Evolutionary conservation across 495 filamentous ascomycete genomes (phyloP).

Genomic region (Acidiella bohemica): DNA sequence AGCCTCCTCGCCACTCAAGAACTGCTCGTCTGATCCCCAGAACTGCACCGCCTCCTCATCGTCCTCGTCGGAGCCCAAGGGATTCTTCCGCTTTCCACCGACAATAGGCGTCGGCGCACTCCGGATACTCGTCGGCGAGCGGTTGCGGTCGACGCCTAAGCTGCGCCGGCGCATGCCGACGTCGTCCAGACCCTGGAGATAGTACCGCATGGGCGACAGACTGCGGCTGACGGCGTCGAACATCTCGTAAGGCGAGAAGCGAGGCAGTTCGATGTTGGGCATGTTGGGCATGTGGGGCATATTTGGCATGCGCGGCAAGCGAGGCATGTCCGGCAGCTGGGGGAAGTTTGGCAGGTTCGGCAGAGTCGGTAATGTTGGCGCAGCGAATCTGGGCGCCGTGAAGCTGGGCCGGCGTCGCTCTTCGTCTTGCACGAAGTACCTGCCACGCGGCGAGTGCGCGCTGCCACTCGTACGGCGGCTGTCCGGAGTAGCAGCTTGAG

Average conservation of each 20-base stretch:
- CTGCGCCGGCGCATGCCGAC: neutral
- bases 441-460: slow-evolving; percentile 12
- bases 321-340: slow-evolving; percentile 3
- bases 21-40: slow-evolving; percentile 23
- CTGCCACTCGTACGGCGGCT: neutral
- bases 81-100: neutral
- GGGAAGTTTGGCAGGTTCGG: slow-evolving; percentile 3
- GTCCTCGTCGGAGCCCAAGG: neutral
- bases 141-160: slow-evolving; percentile 9
- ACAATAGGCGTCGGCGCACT: slow-evolving; percentile 9
- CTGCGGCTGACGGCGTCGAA: slow-evolving; percentile 23
- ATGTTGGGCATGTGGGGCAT: slow-evolving; percentile 22
- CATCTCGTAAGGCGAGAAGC: slow-evolving; percentile 24
- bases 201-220: slow-evolving; percentile 22
- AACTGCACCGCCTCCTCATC: slow-evolving; percentile 11
- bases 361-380: slow-evolving; percentile 5
- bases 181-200: slow-evolving; percentile 17
- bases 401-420: slow-evolving; percentile 10
- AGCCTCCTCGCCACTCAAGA: slow-evolving; percentile 19
- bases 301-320: slow-evolving; percentile 17
- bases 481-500: neutral
- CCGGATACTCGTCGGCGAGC: slow-evolving; percentile 14
- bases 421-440: slow-evolving; percentile 19
- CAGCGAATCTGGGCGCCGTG: slow-evolving; percentile 7
- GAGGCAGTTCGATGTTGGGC: slow-evolving; percentile 13